Evolutionary conservation across 345 rosid species (phyloP).

Genomic region (Citrus glauca): DNA sequence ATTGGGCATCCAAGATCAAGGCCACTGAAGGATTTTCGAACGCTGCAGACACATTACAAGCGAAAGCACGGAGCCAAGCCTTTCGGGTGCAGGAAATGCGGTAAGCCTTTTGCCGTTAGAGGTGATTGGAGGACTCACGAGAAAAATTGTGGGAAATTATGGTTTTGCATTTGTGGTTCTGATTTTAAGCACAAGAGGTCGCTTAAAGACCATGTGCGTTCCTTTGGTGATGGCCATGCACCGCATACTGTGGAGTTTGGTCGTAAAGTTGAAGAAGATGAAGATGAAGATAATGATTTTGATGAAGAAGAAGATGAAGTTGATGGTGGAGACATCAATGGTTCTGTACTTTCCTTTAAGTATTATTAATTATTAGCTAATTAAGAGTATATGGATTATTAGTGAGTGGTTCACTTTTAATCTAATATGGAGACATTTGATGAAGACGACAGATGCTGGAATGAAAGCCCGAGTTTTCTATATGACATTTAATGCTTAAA

Average conservation of each 20-base stretch:
- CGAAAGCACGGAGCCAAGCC: constrained; percentile 78
- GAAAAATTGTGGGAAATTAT: constrained; percentile 63
- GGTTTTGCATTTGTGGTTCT: constrained; percentile 69
- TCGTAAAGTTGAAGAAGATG: constrained; percentile 26
- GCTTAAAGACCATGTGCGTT: constrained; percentile 61
- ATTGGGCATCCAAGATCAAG: constrained; percentile 78
- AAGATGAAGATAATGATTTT: constrained; percentile 18
- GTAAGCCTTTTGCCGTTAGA: constrained; percentile 55
- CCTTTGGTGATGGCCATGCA: constrained; percentile 60
- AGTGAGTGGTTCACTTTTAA: too few relatives aligned
- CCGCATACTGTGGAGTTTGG: constrained; percentile 34
- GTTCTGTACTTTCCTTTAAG: constrained; percentile 2
- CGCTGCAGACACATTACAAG: constrained; percentile 92
- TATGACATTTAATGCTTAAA: constrained; percentile 24
- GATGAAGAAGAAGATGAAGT: constrained; percentile 27
- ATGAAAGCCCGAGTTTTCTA: constrained; percentile 14
- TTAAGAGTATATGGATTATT: too few relatives aligned
- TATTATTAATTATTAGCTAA: constrained; percentile 1
- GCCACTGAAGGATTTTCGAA: constrained; percentile 84
- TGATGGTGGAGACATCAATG: neutral
- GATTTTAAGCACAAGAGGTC: constrained; percentile 74
- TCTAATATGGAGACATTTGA: too few relatives aligned
- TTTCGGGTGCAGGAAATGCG: constrained; percentile 54
- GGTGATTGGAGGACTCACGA: constrained; percentile 77
- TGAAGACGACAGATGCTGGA: too few relatives aligned